Evolutionary conservation across 2,329 filamentous ascomycete species (phyloP).

Genomic region (Botrytis galanthina): DNA sequence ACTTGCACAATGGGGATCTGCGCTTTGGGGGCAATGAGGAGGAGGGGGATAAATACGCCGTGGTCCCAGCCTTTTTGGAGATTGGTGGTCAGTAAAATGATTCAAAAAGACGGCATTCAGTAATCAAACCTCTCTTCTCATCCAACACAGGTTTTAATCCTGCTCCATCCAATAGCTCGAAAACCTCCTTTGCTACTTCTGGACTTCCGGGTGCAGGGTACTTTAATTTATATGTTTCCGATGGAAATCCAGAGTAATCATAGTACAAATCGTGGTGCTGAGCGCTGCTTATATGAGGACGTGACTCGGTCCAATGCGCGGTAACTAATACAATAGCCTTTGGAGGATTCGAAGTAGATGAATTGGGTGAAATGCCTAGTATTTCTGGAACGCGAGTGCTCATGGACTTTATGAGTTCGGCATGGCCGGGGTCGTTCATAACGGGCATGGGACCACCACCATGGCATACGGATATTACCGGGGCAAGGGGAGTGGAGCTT

Average conservation of each 20-base stretch:
- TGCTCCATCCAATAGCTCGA: constrained; percentile 45
- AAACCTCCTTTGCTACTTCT: constrained; percentile 50
- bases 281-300: constrained; percentile 53
- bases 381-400: constrained; percentile 53
- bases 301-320: constrained; percentile 66
- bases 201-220: constrained; percentile 57
- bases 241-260: constrained; percentile 60
- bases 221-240: constrained; percentile 53
- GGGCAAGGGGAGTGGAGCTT: constrained; percentile 17
- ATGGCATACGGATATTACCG: constrained; percentile 31
- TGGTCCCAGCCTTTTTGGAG: constrained; percentile 48
- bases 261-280: constrained; percentile 50
- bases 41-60: constrained; percentile 58
- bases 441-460: constrained; percentile 54
- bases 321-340: constrained; percentile 74
- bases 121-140: constrained; percentile 27
- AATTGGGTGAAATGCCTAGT: constrained; percentile 51
- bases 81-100: background rate
- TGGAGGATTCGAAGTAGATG: constrained; percentile 45
- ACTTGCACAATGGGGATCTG: constrained; percentile 68
- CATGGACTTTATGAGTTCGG: constrained; percentile 51
- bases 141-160: constrained; percentile 40
- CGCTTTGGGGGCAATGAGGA: constrained; percentile 31
- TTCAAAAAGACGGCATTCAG: background rate
- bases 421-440: constrained; percentile 54